These are phyloP conservation scores for Vitellaria paradoxa DNA, from an alignment of 179 eudicot species.

Conservation along the genomic window DNA sequence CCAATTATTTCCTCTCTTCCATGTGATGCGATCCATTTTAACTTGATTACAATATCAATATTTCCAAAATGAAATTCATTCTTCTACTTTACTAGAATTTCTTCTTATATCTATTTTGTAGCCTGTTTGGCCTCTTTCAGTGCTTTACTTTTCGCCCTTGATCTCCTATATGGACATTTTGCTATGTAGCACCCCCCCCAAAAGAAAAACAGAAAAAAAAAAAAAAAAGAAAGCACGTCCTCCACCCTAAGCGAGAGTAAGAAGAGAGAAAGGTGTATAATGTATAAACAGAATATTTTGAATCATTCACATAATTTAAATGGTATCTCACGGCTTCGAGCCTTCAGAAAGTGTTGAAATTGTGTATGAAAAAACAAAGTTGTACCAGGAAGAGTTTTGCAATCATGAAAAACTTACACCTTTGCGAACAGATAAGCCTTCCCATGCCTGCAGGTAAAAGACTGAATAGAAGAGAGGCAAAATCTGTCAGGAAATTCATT, in stretches of 20 bases:
- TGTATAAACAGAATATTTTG: not conserved
- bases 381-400: slow-evolving; percentile 7
- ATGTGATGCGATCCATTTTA: not conserved
- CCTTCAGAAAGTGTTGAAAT: slow-evolving; percentile 5
- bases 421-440: slow-evolving; percentile 95
- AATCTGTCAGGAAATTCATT: slow-evolving; percentile 18
- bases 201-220: not conserved
- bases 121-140: not conserved
- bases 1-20: not conserved
- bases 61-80: not conserved
- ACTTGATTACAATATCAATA: not conserved
- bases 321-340: slow-evolving; percentile 12
- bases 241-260: not conserved
- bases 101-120: not conserved
- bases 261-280: slow-evolving; percentile 4
- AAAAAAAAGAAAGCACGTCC: not conserved
- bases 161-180: not conserved
- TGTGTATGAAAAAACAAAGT: not conserved
- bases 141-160: not conserved
- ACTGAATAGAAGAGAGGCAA: slow-evolving; percentile 49
- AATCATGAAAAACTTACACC: slow-evolving; percentile 79
- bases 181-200: not conserved
- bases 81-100: not conserved
- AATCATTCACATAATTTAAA: not conserved
- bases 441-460: slow-evolving; percentile 89